These are phyloP conservation scores for Debaryomyces tyrocola DNA, from an alignment of 805 yeast species.

Conservation along the genomic window DNA sequence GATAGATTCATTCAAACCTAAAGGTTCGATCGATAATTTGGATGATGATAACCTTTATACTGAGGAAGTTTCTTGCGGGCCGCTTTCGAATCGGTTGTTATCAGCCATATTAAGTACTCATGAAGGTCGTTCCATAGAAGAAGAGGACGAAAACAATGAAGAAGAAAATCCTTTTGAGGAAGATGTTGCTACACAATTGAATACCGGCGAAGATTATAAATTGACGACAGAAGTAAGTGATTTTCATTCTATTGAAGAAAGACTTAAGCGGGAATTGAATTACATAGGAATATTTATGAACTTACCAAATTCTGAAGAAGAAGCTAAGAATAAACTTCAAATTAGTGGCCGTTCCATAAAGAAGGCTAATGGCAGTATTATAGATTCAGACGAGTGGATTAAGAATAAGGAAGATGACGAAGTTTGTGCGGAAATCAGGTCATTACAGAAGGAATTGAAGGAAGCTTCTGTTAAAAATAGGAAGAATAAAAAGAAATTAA, in stretches of 20 bases:
- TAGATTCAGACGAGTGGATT: conserved; percentile 71
- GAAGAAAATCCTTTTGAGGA: conserved; percentile 22
- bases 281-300: conserved; percentile 89
- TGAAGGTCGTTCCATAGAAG: conserved; percentile 24
- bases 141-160: conserved; percentile 19
- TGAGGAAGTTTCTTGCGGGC: conserved; percentile 85
- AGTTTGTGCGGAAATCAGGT: conserved; percentile 78
- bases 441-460: conserved; percentile 65
- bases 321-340: conserved; percentile 26
- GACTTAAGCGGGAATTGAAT: conserved; percentile 82
- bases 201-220: conserved; percentile 34
- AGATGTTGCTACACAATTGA: conserved; percentile 37
- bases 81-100: conserved; percentile 77
- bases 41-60: conserved; percentile 65
- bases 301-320: conserved; percentile 35
- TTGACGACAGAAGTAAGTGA: conserved; percentile 55
- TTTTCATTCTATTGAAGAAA: conserved; percentile 79
- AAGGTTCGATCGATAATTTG: conserved; percentile 57
- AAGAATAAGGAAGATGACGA: conserved; percentile 90
- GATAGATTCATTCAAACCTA: conserved; percentile 50
- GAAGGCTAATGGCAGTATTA: conserved; percentile 25
- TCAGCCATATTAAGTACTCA: conserved; percentile 69
- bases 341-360: conserved; percentile 21
- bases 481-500: conserved; percentile 60
- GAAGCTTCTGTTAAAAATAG: conserved; percentile 63